Conservation (phyloP, 768 basidiomycete genomes). For the Udeniomyces megalosporus region DNA sequence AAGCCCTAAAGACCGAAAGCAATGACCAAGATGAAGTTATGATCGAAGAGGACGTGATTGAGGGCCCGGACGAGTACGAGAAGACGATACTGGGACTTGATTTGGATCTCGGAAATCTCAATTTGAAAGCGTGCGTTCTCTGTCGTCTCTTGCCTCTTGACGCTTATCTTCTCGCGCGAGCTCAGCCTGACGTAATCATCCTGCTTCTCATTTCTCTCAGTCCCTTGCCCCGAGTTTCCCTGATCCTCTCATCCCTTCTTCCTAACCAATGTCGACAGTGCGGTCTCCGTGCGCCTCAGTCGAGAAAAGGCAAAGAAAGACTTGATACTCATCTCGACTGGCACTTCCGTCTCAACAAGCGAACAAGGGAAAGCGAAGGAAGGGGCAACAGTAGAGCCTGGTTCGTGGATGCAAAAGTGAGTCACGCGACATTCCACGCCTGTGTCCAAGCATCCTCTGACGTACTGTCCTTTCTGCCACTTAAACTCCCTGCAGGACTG, state of each 20-base stretch:
- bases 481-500: slow-evolving; percentile 1
- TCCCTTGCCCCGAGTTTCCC: neutral
- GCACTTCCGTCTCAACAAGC: slow-evolving; percentile 13
- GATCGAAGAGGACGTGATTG: neutral
- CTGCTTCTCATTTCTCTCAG: neutral
- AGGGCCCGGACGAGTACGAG: slow-evolving; percentile 12
- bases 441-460: neutral
- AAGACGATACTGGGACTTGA: slow-evolving; percentile 3
- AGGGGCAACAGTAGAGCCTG: slow-evolving; percentile 14
- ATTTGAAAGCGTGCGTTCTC: slow-evolving; percentile 11
- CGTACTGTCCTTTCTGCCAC: neutral
- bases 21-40: neutral
- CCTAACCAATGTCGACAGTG: slow-evolving; percentile 8
- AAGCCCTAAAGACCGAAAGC: neutral
- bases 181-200: neutral
- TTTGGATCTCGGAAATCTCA: neutral
- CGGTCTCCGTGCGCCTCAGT: neutral
- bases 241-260: slow-evolving; percentile 4
- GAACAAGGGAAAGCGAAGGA: slow-evolving; percentile 10
- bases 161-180: neutral
- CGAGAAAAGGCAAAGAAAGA: neutral
- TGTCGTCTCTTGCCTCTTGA: neutral
- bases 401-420: slow-evolving; percentile 16
- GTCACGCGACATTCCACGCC: neutral
- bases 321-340: slow-evolving; percentile 13